Base-by-base conservation (phyloP, 2,329 filamentous ascomycete genomes). In the Samsoniella hepiali region DNA sequence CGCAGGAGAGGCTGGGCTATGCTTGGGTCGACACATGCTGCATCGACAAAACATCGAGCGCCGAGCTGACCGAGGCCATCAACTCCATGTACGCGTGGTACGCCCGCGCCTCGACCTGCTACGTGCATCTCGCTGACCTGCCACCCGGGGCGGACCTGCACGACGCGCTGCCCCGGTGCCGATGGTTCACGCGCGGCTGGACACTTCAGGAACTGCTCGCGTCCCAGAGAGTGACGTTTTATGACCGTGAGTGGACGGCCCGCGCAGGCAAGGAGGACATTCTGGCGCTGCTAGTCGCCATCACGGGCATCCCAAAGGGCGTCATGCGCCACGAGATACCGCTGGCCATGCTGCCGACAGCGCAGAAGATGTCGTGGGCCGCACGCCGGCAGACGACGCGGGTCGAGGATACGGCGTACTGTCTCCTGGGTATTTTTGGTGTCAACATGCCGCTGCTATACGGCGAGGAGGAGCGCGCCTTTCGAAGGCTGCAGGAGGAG, bases 371-470 rank as follows among this genome's bases (percentile, higher is more conserved):
- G 58, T 64, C 60, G 40, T 69, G 67, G 67, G 65, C 67, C 6
- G 34, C 47, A 13, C 15, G 11, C 8, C 58, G 71, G 32, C 7
- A 66, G 42, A 71, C 67, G 5, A 69, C 62, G 1, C 64, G 68
- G 13, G 9, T 50, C 51, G 65, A 72, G 55, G 69, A 74, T 51
- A 32, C 55, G 4, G 70, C 71, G 0, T 73, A 72, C 53, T 69
- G 65, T 5, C 56, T 73, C 0, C 59, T 73, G 2, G 72, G 71
- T 0, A 57, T 73, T 9, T 72, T 73, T 17, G 65, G 63, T 29
- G 63, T 74, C 0, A 69, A 69, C 31, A 72, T 73, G 67, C 68
- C 72, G 1, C 62, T 73, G 13, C 58, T 72, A 0, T 73, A 72
- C 36, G 71, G 70, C 11, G 71, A 73, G 42, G 64, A 64, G 4